A percentile compares a stretch with the other conserved stretches of the same genome.
Evolutionary conservation across 805 yeast genomes (phyloP).

Genomic region (Monosporozyma unispora): DNA sequence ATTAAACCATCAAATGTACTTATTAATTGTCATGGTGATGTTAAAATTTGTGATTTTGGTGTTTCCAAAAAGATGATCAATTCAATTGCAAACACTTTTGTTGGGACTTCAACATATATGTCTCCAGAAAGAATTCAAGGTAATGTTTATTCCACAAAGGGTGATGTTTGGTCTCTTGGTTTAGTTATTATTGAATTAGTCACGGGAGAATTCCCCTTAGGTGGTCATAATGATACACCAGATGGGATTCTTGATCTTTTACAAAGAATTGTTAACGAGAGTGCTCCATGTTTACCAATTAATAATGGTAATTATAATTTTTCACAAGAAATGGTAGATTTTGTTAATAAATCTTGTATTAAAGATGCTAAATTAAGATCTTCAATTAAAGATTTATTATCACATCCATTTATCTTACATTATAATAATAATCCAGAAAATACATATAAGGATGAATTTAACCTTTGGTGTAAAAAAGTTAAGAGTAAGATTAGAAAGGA

Average conservation of each 20-base stretch:
- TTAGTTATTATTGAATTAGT: constrained; percentile 83
- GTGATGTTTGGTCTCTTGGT: constrained; percentile 97
- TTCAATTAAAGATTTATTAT: constrained; percentile 60
- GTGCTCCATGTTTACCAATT: constrained; percentile 63
- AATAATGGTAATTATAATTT: constrained; percentile 20
- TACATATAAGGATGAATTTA: constrained; percentile 26
- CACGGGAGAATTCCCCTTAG: constrained; percentile 71
- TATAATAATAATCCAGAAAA: constrained; percentile 25
- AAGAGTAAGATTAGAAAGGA: constrained; percentile 26
- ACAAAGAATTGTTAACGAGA: constrained; percentile 89
- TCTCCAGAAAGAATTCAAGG: constrained; percentile 98
- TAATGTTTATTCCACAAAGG: constrained; percentile 82
- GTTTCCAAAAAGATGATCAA: constrained; percentile 86
- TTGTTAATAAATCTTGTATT: constrained; percentile 64
- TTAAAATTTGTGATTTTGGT: constrained; percentile 94
- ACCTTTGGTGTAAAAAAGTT: constrained; percentile 36
- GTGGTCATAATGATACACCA: constrained; percentile 53
- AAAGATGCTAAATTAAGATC: constrained; percentile 63
- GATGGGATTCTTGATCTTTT: constrained; percentile 83
- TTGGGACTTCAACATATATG: constrained; percentile 96
- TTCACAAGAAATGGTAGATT: constrained; percentile 45
- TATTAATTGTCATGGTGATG: constrained; percentile 75
- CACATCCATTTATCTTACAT: constrained; percentile 29
- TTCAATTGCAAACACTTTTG: constrained; percentile 95
- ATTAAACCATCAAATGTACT: constrained; percentile 92